Evolutionary conservation across 108 stramenopile genomes (phyloP).

Genomic region (Cyclotella distinguenda): DNA sequence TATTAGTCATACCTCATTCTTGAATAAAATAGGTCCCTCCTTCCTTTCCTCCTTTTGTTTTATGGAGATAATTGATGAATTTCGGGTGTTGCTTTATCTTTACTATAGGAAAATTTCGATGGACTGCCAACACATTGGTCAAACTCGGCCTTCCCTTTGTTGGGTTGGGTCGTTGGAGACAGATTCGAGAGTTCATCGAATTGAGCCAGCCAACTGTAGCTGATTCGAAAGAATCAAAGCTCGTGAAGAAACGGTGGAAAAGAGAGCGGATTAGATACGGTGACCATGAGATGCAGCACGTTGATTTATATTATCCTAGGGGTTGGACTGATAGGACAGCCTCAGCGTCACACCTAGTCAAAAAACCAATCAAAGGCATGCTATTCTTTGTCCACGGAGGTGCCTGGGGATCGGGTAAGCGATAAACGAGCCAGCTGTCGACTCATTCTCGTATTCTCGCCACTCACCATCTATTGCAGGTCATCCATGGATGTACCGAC

Average conservation of each 20-base stretch:
- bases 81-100: no score
- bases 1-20: no score
- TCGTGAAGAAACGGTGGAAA: slow-evolving; percentile 6
- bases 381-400: slow-evolving; percentile 75
- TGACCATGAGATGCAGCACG: slow-evolving; percentile 52
- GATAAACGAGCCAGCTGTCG: slow-evolving; percentile 75
- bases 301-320: slow-evolving; percentile 67
- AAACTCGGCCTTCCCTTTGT: slow-evolving; percentile 36
- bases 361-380: slow-evolving; percentile 19
- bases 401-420: slow-evolving; percentile 77
- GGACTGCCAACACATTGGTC: slow-evolving; percentile 51
- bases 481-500: slow-evolving; percentile 77
- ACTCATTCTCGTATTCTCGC: no score
- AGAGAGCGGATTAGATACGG: slow-evolving; percentile 50
- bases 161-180: slow-evolving; percentile 20
- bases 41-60: no score
- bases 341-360: background rate
- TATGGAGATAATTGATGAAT: no score
- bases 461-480: no score
- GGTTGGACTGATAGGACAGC: no score
- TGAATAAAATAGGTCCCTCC: no score
- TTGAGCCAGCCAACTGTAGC: background rate
- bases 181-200: slow-evolving; percentile 16
- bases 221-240: background rate
- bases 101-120: slow-evolving; percentile 52